These are phyloP conservation scores for Obelidium mucronatum DNA, from an alignment of 192 early-diverging fungal genomes.

Conservation along the genomic window DNA sequence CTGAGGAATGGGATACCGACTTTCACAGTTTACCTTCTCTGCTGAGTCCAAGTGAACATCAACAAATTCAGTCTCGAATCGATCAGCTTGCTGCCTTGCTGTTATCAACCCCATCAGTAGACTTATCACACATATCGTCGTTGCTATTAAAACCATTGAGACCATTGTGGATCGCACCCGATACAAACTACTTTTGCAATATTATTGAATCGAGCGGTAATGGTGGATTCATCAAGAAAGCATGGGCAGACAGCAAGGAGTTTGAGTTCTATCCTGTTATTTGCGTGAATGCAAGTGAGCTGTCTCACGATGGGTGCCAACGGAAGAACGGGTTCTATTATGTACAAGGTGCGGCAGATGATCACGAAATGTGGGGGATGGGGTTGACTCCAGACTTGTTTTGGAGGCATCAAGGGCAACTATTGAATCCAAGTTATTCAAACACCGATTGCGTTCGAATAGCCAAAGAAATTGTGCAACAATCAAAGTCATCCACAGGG, in stretches of 20 bases:
- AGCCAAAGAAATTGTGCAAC: conserved; percentile 43
- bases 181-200: conserved; percentile 51
- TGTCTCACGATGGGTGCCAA: conserved; percentile 56
- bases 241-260: background rate
- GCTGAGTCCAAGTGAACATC: conserved; percentile 75
- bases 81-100: conserved; percentile 65
- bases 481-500: no score
- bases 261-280: conserved; percentile 75
- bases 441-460: conserved; percentile 46
- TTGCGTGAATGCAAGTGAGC: conserved; percentile 77
- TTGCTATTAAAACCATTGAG: conserved; percentile 72
- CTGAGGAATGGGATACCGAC: conserved; percentile 57
- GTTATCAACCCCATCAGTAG: conserved; percentile 29
- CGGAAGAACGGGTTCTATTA: conserved; percentile 69
- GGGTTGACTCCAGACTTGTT: conserved; percentile 71
- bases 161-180: conserved; percentile 83
- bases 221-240: background rate
- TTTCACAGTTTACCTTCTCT: conserved; percentile 70
- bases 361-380: conserved; percentile 85
- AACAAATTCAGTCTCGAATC: conserved; percentile 68
- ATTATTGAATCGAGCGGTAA: conserved; percentile 4
- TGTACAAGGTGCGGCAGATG: conserved; percentile 91
- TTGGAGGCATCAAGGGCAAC: conserved; percentile 58
- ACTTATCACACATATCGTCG: conserved; percentile 23
- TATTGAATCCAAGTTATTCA: conserved; percentile 39